Base-by-base conservation (phyloP, 164 flowering plant species). In the Euptelea pleiosperma region DNA sequence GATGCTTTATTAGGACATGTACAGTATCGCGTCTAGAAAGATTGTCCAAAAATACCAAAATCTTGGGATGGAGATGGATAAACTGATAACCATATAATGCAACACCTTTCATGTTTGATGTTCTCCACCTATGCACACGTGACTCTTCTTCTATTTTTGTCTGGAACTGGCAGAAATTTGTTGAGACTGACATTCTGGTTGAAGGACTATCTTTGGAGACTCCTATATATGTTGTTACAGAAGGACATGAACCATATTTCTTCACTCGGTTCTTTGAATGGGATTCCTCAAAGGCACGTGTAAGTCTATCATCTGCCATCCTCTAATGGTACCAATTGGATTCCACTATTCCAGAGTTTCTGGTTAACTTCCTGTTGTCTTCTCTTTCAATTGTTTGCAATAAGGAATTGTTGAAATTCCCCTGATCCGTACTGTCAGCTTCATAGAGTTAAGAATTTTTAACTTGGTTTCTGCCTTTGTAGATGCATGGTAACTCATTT, bases 401-500 rank as follows among this genome's bases (percentile, higher is more conserved):
- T 16, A 7, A 29, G 45, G 47, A 12, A 55, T 18, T 28, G 15
- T 37, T 66, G 52, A 22, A 59, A 36, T 34, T 59, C 24, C 48
- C 44, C 16, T 49, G 8, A 8, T 35, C 14, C 30, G 1, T 52
- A 8, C 33, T 29, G 8, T 30, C 3, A 7, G 47, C 18, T 60
- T 10, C 37, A 29, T 19, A 3, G 10, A 39, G 14, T 40, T 26
- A 28, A 41, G 9, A 39, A 48, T 18, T 59, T 41, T 56, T 37
- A 2, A 46, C 54, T 70, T 10, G 52, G 8, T 55, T 46, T 44
- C 31, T 18, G 36, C 41, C 33, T 10, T 55, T 69, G 54, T 46
- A 86, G 94, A 74, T 84, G 80, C 76, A 62, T 47, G 90, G 93
- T 14, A 86, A 76, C 66, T 79, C 93, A 34, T 86, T 82, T 68